Conservation (phyloP, 148 eudicot genomes). For the Rhododendron ferrugineum region DNA sequence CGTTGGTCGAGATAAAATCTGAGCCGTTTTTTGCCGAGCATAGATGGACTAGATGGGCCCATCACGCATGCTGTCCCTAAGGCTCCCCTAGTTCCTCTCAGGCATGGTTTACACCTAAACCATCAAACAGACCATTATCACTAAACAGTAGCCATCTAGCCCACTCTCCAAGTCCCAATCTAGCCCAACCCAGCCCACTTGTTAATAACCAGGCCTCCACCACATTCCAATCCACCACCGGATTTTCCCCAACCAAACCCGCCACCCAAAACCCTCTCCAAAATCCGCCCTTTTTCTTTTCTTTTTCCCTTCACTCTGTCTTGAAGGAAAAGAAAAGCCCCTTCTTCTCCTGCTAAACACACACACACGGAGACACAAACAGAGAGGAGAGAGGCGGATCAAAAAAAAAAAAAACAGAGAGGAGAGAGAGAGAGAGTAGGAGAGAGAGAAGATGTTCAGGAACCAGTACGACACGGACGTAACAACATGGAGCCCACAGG, state of each 20-base stretch:
- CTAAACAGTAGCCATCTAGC: not conserved
- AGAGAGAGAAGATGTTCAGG: constrained; percentile 53
- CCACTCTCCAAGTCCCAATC: not conserved
- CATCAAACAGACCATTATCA: not conserved
- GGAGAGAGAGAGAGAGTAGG: not conserved
- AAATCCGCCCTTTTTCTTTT: not conserved
- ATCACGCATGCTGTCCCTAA: too few species aligned
- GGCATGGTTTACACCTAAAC: not conserved
- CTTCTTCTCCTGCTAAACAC: not conserved
- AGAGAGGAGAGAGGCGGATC: not conserved
- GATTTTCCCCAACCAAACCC: not conserved
- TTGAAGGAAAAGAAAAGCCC: constrained; percentile 34
- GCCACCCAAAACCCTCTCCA: not conserved
- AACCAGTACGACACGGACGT: constrained; percentile 99
- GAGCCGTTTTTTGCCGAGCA: too few species aligned
- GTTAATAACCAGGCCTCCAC: not conserved
- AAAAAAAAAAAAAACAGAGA: too few species aligned
- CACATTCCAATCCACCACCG: not conserved
- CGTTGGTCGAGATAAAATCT: too few species aligned
- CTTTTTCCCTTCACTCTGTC: constrained; percentile 10
- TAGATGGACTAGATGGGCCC: too few species aligned
- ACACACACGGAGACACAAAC: not conserved
- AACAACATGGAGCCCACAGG: constrained; percentile 97
- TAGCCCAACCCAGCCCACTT: not conserved
- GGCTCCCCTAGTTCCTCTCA: too few species aligned